Evolutionary conservation across 2,329 filamentous ascomycete genomes (phyloP).

Genomic region (Cercospora sp.): DNA sequence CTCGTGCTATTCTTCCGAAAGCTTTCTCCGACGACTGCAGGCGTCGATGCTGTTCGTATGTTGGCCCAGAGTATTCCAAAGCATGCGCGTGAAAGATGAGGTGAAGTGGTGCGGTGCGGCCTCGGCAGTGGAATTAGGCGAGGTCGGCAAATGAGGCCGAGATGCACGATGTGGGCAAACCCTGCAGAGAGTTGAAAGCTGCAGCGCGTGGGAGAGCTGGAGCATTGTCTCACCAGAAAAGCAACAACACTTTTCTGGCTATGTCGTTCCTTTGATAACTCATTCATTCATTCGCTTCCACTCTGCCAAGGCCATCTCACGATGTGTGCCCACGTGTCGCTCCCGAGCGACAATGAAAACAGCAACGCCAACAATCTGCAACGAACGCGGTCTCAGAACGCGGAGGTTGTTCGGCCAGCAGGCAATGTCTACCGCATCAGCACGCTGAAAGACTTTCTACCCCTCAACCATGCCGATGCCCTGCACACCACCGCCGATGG

Average conservation of each 20-base stretch:
- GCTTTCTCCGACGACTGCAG: background rate
- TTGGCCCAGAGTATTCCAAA: background rate
- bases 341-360: conserved; percentile 1
- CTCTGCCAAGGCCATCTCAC: too few relatives aligned
- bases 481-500: conserved; percentile 33
- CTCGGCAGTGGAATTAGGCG: background rate
- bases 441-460: conserved; percentile 42
- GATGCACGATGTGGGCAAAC: background rate
- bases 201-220: background rate
- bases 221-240: conserved; percentile 1
- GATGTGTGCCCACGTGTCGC: conserved; percentile 11
- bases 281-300: background rate
- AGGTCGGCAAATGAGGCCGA: background rate
- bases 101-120: background rate
- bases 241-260: background rate
- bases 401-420: background rate
- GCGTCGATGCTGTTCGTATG: background rate
- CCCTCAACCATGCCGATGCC: conserved; percentile 34
- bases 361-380: conserved; percentile 8
- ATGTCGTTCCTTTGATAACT: conserved; percentile 2
- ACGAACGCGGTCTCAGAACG: conserved; percentile 12
- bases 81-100: background rate
- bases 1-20: background rate
- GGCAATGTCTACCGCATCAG: conserved; percentile 27
- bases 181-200: background rate